Percentiles rank a stretch among this genome's conserved stretches.
These are phyloP conservation scores for Rhynchosporium secalis DNA, from an alignment of 2,329 filamentous ascomycete genomes.

Conservation along the genomic window DNA sequence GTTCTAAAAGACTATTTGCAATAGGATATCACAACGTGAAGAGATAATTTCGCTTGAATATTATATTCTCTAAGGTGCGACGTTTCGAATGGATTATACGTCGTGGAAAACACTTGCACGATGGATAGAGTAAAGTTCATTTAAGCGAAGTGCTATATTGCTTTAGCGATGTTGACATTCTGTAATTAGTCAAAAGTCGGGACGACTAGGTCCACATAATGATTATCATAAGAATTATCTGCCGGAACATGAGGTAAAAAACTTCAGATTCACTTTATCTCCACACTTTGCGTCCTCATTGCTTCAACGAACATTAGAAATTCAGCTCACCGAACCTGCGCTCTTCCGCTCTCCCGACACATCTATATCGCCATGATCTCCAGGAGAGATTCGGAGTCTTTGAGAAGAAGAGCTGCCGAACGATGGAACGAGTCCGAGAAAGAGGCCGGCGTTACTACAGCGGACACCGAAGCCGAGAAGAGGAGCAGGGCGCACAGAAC, in stretches of 20 bases:
- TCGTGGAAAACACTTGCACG: neutral
- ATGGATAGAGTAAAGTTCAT: neutral
- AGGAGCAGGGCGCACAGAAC: too few relatives aligned
- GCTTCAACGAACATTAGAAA: neutral
- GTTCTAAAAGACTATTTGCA: neutral
- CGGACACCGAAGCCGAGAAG: too few relatives aligned
- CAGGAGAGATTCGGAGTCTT: too few relatives aligned
- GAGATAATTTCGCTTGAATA: neutral
- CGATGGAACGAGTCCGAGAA: too few relatives aligned
- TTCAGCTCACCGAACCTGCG: neutral
- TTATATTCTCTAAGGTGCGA: neutral
- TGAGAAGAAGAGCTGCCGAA: too few relatives aligned
- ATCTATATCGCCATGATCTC: too few relatives aligned
- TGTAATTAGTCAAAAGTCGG: constrained; percentile 4
- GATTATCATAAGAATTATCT: neutral
- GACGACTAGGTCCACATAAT: neutral
- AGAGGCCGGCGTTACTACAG: too few relatives aligned
- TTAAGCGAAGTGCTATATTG: neutral
- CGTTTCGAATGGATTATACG: neutral
- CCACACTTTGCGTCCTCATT: neutral
- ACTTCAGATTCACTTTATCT: neutral
- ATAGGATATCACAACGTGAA: neutral
- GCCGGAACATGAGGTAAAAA: neutral
- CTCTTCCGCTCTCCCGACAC: neutral
- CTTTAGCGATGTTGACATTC: constrained; percentile 11